phyloP scores from a whole-genome alignment of 1,284 basidiomycete genomes.

The Xanthoconium separans region DNA sequence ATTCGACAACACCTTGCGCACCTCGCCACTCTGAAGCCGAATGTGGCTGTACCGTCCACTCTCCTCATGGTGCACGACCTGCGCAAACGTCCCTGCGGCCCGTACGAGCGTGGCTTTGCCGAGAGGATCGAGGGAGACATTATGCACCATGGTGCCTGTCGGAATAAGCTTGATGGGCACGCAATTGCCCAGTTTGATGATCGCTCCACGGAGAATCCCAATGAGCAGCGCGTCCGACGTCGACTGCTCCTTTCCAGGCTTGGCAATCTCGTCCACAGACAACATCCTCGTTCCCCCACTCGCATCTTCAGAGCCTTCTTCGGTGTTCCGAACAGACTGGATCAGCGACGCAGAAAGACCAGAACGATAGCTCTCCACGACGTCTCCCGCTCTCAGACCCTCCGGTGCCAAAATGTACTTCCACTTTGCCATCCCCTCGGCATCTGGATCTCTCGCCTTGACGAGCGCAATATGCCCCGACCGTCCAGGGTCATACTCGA shows the following conservation, averaged over 20 bases:
- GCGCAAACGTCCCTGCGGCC: slow-evolving; percentile 85
- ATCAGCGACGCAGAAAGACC: slow-evolving; percentile 80
- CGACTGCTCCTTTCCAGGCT: slow-evolving; percentile 26
- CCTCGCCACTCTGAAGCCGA: slow-evolving; percentile 89
- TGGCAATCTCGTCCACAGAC: slow-evolving; percentile 23
- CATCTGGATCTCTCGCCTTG: slow-evolving; percentile 52
- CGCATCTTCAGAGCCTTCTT: slow-evolving; percentile 31
- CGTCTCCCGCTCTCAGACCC: slow-evolving; percentile 84
- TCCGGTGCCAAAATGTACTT: slow-evolving; percentile 94
- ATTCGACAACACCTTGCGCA: slow-evolving; percentile 80
- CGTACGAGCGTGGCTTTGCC: slow-evolving; percentile 86
- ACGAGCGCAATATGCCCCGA: slow-evolving; percentile 94
- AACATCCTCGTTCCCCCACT: slow-evolving; percentile 24
- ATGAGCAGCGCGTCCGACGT: slow-evolving; percentile 70
- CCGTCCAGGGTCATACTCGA: slow-evolving; percentile 96
- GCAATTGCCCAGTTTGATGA: slow-evolving; percentile 91
- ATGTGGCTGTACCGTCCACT: slow-evolving; percentile 77
- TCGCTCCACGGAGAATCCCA: slow-evolving; percentile 83
- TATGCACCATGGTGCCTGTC: slow-evolving; percentile 89
- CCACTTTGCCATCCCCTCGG: slow-evolving; percentile 53
- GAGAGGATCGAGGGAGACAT: slow-evolving; percentile 73
- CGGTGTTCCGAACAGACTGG: slow-evolving; percentile 51
- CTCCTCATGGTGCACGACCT: slow-evolving; percentile 77
- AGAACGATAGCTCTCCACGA: slow-evolving; percentile 83
- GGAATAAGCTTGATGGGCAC: slow-evolving; percentile 91